Evolutionary conservation across 2,329 filamentous ascomycete genomes (phyloP).

Genomic region (Sordariomycetes sp.): DNA sequence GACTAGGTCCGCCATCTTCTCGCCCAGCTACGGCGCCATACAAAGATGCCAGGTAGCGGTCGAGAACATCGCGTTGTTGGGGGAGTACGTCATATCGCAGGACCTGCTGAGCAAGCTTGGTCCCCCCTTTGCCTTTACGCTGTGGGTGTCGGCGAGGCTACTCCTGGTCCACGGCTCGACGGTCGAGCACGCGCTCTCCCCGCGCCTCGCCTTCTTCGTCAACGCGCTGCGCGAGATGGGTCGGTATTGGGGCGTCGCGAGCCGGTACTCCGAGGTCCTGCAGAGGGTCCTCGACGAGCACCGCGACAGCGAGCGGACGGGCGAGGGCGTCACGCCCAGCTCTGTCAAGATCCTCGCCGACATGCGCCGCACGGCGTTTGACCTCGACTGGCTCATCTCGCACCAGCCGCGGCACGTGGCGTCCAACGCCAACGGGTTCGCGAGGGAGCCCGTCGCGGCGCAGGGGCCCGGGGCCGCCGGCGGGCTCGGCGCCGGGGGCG

Average conservation of each 20-base stretch:
- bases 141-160: slow-evolving; percentile 83
- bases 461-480: not conserved
- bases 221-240: slow-evolving; percentile 73
- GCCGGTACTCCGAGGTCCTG: slow-evolving; percentile 66
- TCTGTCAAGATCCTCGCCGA: slow-evolving; percentile 80
- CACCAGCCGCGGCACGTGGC: slow-evolving; percentile 49
- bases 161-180: slow-evolving; percentile 84
- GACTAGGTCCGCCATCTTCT: slow-evolving; percentile 78
- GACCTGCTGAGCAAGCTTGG: slow-evolving; percentile 68
- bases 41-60: slow-evolving; percentile 76
- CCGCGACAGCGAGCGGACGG: slow-evolving; percentile 60
- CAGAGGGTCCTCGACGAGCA: slow-evolving; percentile 80
- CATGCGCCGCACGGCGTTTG: slow-evolving; percentile 83
- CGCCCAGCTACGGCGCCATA: slow-evolving; percentile 72
- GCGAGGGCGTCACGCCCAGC: slow-evolving; percentile 63
- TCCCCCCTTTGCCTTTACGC: slow-evolving; percentile 79
- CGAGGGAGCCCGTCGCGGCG: not conserved
- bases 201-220: slow-evolving; percentile 70
- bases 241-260: slow-evolving; percentile 72
- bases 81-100: slow-evolving; percentile 64
- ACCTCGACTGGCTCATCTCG: slow-evolving; percentile 80
- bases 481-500: slow-evolving; percentile 23
- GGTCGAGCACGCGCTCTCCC: slow-evolving; percentile 69
- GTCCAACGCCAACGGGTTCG: not conserved
- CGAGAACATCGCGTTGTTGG: slow-evolving; percentile 66